Evolutionary conservation across 768 basidiomycete species (phyloP).

Genomic region (Sarcomyxa edulis): DNA sequence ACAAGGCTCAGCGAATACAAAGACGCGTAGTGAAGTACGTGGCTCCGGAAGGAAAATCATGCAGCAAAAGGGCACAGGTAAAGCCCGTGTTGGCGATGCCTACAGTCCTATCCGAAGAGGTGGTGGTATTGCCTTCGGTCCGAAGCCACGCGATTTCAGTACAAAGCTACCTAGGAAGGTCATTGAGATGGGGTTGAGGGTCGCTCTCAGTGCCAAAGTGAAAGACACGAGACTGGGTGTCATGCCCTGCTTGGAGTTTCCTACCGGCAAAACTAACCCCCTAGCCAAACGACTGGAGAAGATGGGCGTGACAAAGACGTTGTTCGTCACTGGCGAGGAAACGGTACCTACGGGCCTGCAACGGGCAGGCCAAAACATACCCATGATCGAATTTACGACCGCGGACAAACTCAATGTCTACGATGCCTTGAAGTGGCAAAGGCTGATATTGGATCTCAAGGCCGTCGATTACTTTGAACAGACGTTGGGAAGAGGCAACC

Average conservation of each 20-base stretch:
- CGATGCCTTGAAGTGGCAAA: slow-evolving; percentile 79
- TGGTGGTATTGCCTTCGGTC: slow-evolving; percentile 90
- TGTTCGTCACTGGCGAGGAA: slow-evolving; percentile 69
- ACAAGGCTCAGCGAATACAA: slow-evolving; percentile 90
- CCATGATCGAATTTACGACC: slow-evolving; percentile 56
- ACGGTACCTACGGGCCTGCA: slow-evolving; percentile 49
- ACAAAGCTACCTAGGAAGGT: slow-evolving; percentile 93
- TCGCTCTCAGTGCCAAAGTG: slow-evolving; percentile 82
- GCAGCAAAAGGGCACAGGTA: slow-evolving; percentile 88
- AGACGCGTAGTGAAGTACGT: slow-evolving; percentile 85
- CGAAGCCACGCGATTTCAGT: slow-evolving; percentile 87
- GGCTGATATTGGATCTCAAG: slow-evolving; percentile 73
- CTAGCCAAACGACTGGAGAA: slow-evolving; percentile 57
- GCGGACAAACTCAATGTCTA: slow-evolving; percentile 72
- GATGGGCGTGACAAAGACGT: slow-evolving; percentile 65
- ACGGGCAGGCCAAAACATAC: slow-evolving; percentile 66
- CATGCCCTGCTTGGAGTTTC: slow-evolving; percentile 70
- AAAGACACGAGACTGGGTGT: slow-evolving; percentile 70
- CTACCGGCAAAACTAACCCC: slow-evolving; percentile 63
- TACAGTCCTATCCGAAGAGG: slow-evolving; percentile 86
- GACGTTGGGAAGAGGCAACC: slow-evolving; percentile 45
- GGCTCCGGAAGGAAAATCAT: slow-evolving; percentile 88
- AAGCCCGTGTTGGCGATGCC: slow-evolving; percentile 84
- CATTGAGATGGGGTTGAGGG: slow-evolving; percentile 86
- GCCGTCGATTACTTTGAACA: slow-evolving; percentile 79